Base-by-base conservation (phyloP, 768 basidiomycete genomes). In the Pleurotus giganteus region DNA sequence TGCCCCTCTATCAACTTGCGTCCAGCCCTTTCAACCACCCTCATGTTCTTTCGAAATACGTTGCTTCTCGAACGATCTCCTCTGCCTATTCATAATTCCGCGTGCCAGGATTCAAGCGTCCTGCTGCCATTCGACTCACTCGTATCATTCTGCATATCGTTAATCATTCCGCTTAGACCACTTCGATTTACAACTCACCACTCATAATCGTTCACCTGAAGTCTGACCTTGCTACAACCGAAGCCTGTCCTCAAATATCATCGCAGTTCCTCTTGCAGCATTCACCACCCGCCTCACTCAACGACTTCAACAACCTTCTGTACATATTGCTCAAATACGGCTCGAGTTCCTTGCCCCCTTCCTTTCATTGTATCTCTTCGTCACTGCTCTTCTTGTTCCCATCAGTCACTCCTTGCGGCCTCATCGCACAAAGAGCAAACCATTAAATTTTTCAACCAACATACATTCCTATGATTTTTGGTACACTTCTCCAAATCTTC, bases 361-460 rank as follows among this genome's bases (percentile, higher is more conserved):
- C n/a, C 19, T 41, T 41, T 17, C 19, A 11, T 41, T 41, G 9
- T 7, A 41, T 41, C 19, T 41, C 39, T 19, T n/a, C 39, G 13
- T 13, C 39, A 7, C 19, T 19, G 15, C 12, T 7, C n/a, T n/a
- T n/a, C 9, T 7, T 17, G 2, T n/a, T 41, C 39, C 39, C 39
- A 41, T 11, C 19, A 11, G 7, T n/a, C 19, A 7, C n/a, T 17
- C 19, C 39, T 7, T 41, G 13, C 12, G 12, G 12, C 19, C 7
- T 19, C 15, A 32, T 32, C 31, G 7, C 31, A 6, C 49, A 29
- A 29, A 51, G 4, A 51, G 13, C 9, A 51, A 17, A 17, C 32
- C 49, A 26, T 51, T 34, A 24, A 51, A 51, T 36, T 51, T 34
- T 37, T 51, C 49, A 12, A 51, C 49, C 21, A 51, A 51, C 19